These are phyloP conservation scores for Apophysomyces variabilis DNA, from an alignment of 371 early-diverging fungal species.

Conservation along the genomic window DNA sequence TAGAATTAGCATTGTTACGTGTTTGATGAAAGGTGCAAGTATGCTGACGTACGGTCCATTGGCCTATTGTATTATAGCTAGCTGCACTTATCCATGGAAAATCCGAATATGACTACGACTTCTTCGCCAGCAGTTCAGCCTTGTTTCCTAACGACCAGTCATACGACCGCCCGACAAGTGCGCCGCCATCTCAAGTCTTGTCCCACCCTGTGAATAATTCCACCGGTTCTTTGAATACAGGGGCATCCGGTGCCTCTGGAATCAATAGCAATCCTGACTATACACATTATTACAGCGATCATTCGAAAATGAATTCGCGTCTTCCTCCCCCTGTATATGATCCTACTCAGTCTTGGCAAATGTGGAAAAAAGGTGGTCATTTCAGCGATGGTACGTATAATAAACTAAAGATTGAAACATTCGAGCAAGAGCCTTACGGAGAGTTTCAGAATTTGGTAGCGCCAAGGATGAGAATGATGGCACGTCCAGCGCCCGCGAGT, in stretches of 20 bases:
- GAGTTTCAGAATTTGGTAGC: conserved; percentile 13
- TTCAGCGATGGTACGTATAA: conserved; percentile 7
- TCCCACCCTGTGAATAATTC: conserved; percentile 34
- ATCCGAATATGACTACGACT: conserved; percentile 43
- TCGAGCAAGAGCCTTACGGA: background rate
- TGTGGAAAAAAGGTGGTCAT: conserved; percentile 35
- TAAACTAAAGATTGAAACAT: background rate
- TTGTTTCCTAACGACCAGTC: conserved; percentile 35
- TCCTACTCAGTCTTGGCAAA: conserved; percentile 35
- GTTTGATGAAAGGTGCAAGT: background rate
- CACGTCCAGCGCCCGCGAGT: background rate
- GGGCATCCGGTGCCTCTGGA: conserved; percentile 6
- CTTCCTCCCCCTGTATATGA: conserved; percentile 15
- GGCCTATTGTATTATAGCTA: conserved; percentile 22
- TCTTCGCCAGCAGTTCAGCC: conserved; percentile 25
- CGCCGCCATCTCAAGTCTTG: conserved; percentile 25
- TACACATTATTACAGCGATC: conserved; percentile 15
- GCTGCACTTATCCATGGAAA: conserved; percentile 53
- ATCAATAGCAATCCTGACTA: conserved; percentile 15
- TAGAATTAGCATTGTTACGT: background rate
- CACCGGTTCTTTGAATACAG: conserved; percentile 15
- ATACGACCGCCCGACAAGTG: conserved; percentile 41
- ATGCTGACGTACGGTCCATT: background rate
- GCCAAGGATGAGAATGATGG: conserved; percentile 7
- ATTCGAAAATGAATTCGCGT: conserved; percentile 18